A percentile compares a stretch with the other conserved stretches of the same genome.
phyloP scores from a whole-genome alignment of 257 asterid species.

The Solanum habrochaites region DNA sequence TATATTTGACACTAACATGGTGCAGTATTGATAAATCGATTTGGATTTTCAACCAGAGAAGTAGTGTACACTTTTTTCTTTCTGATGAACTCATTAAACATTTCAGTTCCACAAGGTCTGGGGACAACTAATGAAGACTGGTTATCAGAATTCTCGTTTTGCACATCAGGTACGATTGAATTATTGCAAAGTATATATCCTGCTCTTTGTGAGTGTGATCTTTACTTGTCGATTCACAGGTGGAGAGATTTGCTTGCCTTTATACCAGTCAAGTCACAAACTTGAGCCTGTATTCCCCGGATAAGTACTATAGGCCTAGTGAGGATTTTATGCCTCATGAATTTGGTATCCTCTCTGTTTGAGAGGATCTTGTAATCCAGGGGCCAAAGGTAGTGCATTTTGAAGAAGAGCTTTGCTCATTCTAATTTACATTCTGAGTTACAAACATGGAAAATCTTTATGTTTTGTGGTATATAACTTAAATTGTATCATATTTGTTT shows the following conservation, averaged over 20 bases:
- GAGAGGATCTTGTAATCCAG: neutral
- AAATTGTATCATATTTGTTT: neutral
- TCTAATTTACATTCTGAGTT: neutral
- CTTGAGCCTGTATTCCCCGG: conserved; percentile 78
- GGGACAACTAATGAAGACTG: conserved; percentile 99
- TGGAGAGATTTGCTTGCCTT: conserved; percentile 96
- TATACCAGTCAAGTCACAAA: conserved; percentile 83
- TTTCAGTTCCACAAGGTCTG: conserved; percentile 89
- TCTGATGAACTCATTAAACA: neutral
- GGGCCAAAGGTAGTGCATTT: neutral
- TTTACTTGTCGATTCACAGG: conserved; percentile 25
- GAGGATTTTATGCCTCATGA: conserved; percentile 99
- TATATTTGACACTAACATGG: neutral
- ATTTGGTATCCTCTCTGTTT: conserved; percentile 43
- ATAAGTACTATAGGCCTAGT: conserved; percentile 84
- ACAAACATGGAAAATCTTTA: neutral
- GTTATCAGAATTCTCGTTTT: conserved; percentile 92
- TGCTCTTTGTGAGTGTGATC: neutral
- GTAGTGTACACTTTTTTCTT: neutral
- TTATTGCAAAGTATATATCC: neutral
- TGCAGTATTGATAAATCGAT: neutral
- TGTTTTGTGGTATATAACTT: neutral
- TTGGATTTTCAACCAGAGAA: neutral
- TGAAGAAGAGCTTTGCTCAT: neutral
- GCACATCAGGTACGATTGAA: conserved; percentile 74